Percentiles rank a stretch among this genome's conserved stretches.
Conservation (phyloP, 306 rosid genomes). For the Corylus americana region DNA sequence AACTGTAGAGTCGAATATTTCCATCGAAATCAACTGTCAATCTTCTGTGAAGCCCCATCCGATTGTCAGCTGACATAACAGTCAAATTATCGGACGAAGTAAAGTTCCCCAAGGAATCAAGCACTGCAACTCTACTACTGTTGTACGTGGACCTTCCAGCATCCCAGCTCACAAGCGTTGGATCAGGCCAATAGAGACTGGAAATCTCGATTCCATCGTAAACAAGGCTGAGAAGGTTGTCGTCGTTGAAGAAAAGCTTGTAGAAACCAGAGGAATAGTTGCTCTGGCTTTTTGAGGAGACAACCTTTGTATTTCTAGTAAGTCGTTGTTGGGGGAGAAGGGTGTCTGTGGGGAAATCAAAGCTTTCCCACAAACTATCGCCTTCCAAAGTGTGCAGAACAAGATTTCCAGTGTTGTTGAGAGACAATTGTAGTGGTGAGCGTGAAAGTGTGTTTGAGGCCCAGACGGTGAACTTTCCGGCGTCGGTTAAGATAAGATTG, state of each 20-base stretch:
- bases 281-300: constrained; percentile 49
- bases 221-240: constrained; percentile 48
- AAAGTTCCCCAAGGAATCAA: constrained; percentile 46
- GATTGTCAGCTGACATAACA: constrained; percentile 42
- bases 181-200: constrained; percentile 54
- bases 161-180: constrained; percentile 39
- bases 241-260: constrained; percentile 41
- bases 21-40: constrained; percentile 55
- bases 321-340: constrained; percentile 47
- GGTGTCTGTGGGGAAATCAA: constrained; percentile 52
- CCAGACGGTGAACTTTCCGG: constrained; percentile 41
- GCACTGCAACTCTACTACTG: constrained; percentile 41
- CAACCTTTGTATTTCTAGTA: constrained; percentile 32
- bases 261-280: constrained; percentile 57
- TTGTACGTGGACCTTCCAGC: constrained; percentile 44
- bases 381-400: constrained; percentile 12
- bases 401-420: constrained; percentile 43
- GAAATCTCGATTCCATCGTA: constrained; percentile 55
- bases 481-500: constrained; percentile 39
- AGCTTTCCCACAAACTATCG: constrained; percentile 48
- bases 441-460: constrained; percentile 33
- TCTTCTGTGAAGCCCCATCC: constrained; percentile 38
- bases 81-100: constrained; percentile 48
- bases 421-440: constrained; percentile 12
- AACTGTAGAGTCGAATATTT: constrained; percentile 48